Evolutionary conservation across 306 rosid genomes (phyloP).

Genomic region (Prunus armeniaca): DNA sequence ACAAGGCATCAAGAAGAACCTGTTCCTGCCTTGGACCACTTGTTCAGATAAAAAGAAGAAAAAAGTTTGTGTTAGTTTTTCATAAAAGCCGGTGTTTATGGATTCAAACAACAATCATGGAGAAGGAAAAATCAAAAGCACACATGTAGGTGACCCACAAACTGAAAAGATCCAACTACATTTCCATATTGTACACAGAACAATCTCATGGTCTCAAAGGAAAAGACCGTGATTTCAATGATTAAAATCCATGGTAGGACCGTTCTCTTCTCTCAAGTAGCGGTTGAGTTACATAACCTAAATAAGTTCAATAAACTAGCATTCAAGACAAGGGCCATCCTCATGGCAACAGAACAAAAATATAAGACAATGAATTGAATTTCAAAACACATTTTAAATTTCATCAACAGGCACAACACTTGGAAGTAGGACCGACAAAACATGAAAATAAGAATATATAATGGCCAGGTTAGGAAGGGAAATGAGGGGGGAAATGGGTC

Average conservation of each 20-base stretch:
- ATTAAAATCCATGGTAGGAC: constrained; percentile 34
- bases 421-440: constrained; percentile 25
- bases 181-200: constrained; percentile 23
- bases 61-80: neutral
- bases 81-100: constrained; percentile 16
- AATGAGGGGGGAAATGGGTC: too few species aligned
- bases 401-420: constrained; percentile 10
- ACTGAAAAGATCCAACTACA: constrained; percentile 20
- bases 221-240: constrained; percentile 23
- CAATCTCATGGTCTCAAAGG: constrained; percentile 19
- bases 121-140: constrained; percentile 15
- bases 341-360: neutral
- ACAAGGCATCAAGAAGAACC: neutral
- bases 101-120: constrained; percentile 29
- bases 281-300: constrained; percentile 1
- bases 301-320: constrained; percentile 15
- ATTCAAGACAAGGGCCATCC: constrained; percentile 15
- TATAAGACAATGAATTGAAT: neutral
- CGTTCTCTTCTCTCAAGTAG: constrained; percentile 24
- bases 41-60: neutral
- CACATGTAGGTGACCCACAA: constrained; percentile 38
- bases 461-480: too few species aligned
- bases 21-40: constrained; percentile 11
- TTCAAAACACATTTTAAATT: neutral
- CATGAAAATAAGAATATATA: neutral